These are phyloP conservation scores for Plasmodium falciparum DNA, from an alignment of 169 alveolate species.

Conservation along the genomic window DNA sequence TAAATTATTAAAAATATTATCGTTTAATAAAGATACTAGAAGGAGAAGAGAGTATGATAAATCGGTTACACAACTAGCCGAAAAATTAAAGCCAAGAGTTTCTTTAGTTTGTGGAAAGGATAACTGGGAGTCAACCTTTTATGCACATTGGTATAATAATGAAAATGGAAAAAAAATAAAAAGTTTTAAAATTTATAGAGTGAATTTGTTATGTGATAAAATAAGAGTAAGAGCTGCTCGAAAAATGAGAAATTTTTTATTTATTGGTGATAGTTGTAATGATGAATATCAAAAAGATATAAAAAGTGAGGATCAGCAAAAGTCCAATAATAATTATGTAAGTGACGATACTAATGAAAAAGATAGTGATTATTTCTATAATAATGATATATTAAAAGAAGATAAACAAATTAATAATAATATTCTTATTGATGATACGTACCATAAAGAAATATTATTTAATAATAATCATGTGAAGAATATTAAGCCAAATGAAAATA, in stretches of 20 bases:
- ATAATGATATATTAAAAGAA: background rate
- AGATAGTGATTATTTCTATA: background rate
- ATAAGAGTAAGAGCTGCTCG: constrained; percentile 81
- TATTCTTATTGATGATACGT: background rate
- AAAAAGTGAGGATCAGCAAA: background rate
- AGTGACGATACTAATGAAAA: background rate
- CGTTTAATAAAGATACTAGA: constrained; percentile 78
- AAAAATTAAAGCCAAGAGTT: constrained; percentile 77
- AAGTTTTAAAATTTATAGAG: constrained; percentile 77
- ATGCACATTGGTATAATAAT: constrained; percentile 83
- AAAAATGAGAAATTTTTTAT: constrained; percentile 48
- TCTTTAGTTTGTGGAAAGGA: constrained; percentile 84
- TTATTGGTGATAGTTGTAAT: constrained; percentile 4
- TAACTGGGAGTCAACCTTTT: constrained; percentile 86
- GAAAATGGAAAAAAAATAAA: constrained; percentile 77
- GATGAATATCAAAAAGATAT: background rate
- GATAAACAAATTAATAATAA: background rate
- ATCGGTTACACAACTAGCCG: constrained; percentile 80
- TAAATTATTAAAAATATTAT: constrained; percentile 34
- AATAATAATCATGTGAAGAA: background rate
- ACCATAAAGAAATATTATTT: background rate
- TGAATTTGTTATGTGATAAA: constrained; percentile 83
- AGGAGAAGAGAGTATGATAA: constrained; percentile 75
- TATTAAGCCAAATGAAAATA: background rate
- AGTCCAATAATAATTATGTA: background rate